Conservation (phyloP, 1,139 yeast genomes). For the Candida sojae region DNA sequence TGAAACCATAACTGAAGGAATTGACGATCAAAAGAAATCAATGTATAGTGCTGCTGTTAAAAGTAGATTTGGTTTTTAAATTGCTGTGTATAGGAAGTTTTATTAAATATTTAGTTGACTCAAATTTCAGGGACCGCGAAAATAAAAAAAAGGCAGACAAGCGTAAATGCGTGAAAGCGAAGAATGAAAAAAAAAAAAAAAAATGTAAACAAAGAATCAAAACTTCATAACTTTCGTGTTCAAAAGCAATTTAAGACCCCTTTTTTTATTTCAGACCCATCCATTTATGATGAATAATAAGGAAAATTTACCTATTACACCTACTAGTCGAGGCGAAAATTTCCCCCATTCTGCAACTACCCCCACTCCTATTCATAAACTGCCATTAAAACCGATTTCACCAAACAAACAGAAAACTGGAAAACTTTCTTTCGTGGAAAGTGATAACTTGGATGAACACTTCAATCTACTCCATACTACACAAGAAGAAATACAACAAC, state of each 20-base stretch:
- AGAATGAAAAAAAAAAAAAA: not conserved
- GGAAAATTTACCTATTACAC: conserved; percentile 12
- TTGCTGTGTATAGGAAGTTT: not conserved
- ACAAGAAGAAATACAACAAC: conserved; percentile 31
- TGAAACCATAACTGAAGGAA: conserved; percentile 54
- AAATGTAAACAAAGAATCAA: conserved; percentile 1
- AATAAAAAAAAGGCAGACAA: not conserved
- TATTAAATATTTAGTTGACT: not conserved
- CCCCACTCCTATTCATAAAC: conserved; percentile 10
- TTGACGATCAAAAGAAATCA: conserved; percentile 52
- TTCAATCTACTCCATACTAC: conserved; percentile 28
- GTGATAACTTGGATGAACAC: conserved; percentile 34
- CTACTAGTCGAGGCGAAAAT: conserved; percentile 4
- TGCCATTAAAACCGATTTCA: conserved; percentile 27
- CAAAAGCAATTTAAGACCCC: not conserved
- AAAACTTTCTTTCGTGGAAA: conserved; percentile 28
- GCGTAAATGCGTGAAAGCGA: not conserved
- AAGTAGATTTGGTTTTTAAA: conserved; percentile 53
- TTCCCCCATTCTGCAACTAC: not conserved
- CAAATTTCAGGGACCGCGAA: not conserved
- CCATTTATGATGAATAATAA: conserved; percentile 7
- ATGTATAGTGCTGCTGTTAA: conserved; percentile 54
- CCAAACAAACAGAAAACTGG: conserved; percentile 26
- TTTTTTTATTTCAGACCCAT: no score
- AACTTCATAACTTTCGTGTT: not conserved